Evolutionary conservation across 768 basidiomycete genomes (phyloP).

Genomic region (Calocybe gangraenosa): DNA sequence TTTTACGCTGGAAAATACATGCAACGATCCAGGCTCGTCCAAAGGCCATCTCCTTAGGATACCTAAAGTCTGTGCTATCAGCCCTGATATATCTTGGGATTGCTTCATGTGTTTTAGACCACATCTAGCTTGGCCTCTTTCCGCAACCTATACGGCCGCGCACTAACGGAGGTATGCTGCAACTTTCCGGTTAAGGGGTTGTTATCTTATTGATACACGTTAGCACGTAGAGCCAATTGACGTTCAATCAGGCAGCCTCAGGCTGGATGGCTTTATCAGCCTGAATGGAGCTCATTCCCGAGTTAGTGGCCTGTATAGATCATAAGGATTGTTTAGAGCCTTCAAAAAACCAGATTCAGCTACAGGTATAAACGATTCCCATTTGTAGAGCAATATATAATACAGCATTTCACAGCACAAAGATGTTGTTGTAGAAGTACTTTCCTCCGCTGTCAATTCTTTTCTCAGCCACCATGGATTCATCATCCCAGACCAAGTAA

Average conservation of each 20-base stretch:
- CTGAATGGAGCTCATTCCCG: slow-evolving; percentile 71
- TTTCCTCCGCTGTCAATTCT: slow-evolving; percentile 52
- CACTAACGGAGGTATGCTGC: slow-evolving; percentile 59
- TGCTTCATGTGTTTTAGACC: slow-evolving; percentile 39
- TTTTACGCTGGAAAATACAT: slow-evolving; percentile 62
- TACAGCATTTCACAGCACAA: slow-evolving; percentile 43
- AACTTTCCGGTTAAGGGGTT: background rate
- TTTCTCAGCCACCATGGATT: slow-evolving; percentile 70
- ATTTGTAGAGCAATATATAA: slow-evolving; percentile 2
- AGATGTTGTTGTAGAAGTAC: slow-evolving; percentile 47
- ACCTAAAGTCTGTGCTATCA: slow-evolving; percentile 51
- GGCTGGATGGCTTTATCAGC: slow-evolving; percentile 81
- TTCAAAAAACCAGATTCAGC: slow-evolving; percentile 61
- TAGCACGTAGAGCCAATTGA: slow-evolving; percentile 71
- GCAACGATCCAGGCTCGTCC: slow-evolving; percentile 29
- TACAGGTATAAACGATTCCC: slow-evolving; percentile 47
- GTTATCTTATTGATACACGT: slow-evolving; percentile 2
- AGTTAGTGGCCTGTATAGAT: slow-evolving; percentile 32
- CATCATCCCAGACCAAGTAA: slow-evolving; percentile 21
- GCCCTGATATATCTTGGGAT: background rate
- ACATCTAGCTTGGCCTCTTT: slow-evolving; percentile 63
- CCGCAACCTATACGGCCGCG: slow-evolving; percentile 68
- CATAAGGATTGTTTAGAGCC: slow-evolving; percentile 65
- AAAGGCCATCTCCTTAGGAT: slow-evolving; percentile 53
- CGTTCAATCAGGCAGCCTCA: slow-evolving; percentile 42